Evolutionary conservation across 257 asterid species (phyloP).

Genomic region (Solanum chmielewskii): DNA sequence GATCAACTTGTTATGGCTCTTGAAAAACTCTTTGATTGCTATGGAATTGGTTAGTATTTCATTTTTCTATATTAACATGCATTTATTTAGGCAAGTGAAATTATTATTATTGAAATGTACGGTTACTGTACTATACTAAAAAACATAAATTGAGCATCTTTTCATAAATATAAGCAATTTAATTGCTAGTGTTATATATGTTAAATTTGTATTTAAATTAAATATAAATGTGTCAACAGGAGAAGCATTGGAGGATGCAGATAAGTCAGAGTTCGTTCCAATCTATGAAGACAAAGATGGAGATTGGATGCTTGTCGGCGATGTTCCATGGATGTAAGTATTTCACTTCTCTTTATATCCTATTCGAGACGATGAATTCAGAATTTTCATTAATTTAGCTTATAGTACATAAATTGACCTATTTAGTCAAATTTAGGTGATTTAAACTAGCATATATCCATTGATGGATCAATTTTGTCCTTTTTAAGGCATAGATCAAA

Average conservation of each 20-base stretch:
- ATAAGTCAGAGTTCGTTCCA: slow-evolving; percentile 50
- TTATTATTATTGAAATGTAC: background rate
- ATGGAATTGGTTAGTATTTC: slow-evolving; percentile 33
- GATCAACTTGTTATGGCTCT: slow-evolving; percentile 46
- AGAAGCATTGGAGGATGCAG: slow-evolving; percentile 38
- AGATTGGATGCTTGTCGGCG: slow-evolving; percentile 91
- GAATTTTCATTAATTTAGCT: background rate
- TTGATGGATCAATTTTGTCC: background rate
- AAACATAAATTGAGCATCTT: background rate
- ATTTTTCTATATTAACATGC: background rate
- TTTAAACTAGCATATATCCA: background rate
- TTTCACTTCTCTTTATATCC: background rate
- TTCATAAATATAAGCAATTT: background rate
- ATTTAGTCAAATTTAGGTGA: background rate
- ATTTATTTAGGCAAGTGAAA: no score
- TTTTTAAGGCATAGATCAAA: no score
- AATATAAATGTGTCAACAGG: slow-evolving; percentile 22
- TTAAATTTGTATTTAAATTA: background rate
- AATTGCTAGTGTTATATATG: background rate
- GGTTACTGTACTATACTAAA: background rate
- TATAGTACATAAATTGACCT: background rate
- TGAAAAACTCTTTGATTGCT: slow-evolving; percentile 50
- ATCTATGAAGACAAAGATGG: slow-evolving; percentile 89
- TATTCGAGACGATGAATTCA: no score
- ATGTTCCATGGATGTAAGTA: slow-evolving; percentile 78